Evolutionary conservation across 352 stramenopile genomes (phyloP), one percentile per base, ranked within the genome.

Genomic region (Thalassiosira livingstoniorum): DNA sequence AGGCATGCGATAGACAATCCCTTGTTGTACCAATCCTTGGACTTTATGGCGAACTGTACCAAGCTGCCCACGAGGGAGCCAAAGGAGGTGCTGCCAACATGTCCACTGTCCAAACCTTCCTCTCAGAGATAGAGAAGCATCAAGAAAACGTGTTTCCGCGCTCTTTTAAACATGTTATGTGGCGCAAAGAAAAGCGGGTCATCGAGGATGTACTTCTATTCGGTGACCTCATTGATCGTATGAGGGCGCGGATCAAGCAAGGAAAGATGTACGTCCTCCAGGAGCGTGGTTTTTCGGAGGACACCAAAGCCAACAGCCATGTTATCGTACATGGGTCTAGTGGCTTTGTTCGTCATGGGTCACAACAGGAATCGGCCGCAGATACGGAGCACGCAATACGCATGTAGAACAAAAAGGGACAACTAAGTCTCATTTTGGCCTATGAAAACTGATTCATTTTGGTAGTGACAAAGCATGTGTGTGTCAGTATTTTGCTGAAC

Each of bases 21-120:
- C 76, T 87, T 34, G 81, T 87, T 13, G 64, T 85, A 1, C 81
- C 81, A 5, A 35, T 88, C 35, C 39, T 88, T 57, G 81, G 81
- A 42, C 57, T 85, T 2, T 88, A 83, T 32, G 73, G 77, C 25
- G 80, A 87, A 53, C 23, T 87, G 13, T 67, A 69, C 11, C 42
- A 76, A 11, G 75, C 67, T 11, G 60, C 73, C 4, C 37, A 67
- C 31, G 75, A 85, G 15, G 80, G 47, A 13, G 67, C 47, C 43
- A 74, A 84, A 29, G 61, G 18, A 18, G 71, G 45, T 7, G 75
- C 45, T 43, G 64, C 63, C n/a, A 68, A 83, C 54, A 27, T 85
- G 4, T 35, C 66, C 29, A 60, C 78, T 31, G 78, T 85, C 2
- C 32, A 78, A 34, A 60, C 78, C 25, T 85, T 85, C 54, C 45